These are phyloP conservation scores for Lipomyces chichibuensis DNA, from an alignment of 805 yeast genomes.

Conservation along the genomic window DNA sequence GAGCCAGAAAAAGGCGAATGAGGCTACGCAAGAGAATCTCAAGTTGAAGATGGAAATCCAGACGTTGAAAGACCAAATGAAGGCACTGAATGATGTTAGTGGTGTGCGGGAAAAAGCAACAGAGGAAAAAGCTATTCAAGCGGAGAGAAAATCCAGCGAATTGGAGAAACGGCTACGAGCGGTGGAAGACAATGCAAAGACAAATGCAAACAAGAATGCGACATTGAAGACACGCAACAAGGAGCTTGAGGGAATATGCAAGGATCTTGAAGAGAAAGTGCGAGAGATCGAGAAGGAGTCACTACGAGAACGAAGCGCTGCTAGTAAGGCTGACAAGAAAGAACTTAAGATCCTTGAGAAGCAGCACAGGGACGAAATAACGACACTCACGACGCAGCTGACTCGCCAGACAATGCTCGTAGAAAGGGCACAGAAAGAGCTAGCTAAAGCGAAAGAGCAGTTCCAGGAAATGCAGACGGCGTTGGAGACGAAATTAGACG, in stretches of 20 bases:
- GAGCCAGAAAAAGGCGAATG: constrained; percentile 14
- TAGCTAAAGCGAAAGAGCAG: constrained; percentile 19
- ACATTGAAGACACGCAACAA: constrained; percentile 5
- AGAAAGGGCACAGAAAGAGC: constrained; percentile 22
- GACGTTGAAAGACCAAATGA: neutral
- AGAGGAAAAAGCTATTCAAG: neutral
- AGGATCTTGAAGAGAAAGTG: constrained; percentile 12
- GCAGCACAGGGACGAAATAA: constrained; percentile 15
- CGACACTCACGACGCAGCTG: constrained; percentile 13
- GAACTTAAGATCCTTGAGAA: constrained; percentile 18
- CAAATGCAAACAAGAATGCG: neutral
- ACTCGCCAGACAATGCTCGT: constrained; percentile 16
- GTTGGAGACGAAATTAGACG: constrained; percentile 23
- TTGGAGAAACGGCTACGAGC: constrained; percentile 1
- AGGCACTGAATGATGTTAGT: neutral
- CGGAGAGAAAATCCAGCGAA: constrained; percentile 10
- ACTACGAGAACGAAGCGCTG: constrained; percentile 2
- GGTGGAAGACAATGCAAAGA: neutral
- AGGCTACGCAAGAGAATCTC: constrained; percentile 1
- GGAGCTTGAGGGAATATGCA: constrained; percentile 18
- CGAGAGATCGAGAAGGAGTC: constrained; percentile 2
- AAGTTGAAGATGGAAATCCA: neutral
- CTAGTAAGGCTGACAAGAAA: constrained; percentile 15
- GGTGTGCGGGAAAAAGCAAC: neutral
- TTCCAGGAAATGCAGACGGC: constrained; percentile 13